Percentiles rank a stretch among this genome's conserved stretches.
These are phyloP conservation scores for Solanum hybrid DNA, from an alignment of 305 asterid genomes.

Conservation along the genomic window DNA sequence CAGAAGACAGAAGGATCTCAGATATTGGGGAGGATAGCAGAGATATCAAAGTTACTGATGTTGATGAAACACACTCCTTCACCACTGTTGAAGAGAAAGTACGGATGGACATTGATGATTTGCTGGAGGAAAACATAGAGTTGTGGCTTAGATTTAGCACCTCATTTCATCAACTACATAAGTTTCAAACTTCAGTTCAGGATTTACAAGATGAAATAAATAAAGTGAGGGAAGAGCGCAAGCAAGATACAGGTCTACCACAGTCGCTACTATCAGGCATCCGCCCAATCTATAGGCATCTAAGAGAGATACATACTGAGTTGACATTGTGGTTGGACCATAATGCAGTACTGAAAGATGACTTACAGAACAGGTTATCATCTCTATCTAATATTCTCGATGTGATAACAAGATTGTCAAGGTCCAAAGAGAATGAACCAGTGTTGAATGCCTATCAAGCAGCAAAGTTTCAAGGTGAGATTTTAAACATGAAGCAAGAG, in stretches of 20 bases:
- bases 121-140: slow-evolving; percentile 38
- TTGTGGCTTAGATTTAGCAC: slow-evolving; percentile 44
- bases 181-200: slow-evolving; percentile 22
- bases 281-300: slow-evolving; percentile 39
- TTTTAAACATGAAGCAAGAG: slow-evolving; percentile 39
- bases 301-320: slow-evolving; percentile 39
- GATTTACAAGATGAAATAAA: slow-evolving; percentile 30
- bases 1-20: slow-evolving; percentile 10
- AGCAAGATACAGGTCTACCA: slow-evolving; percentile 2
- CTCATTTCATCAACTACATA: slow-evolving; percentile 28
- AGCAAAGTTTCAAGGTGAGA: slow-evolving; percentile 43
- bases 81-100: slow-evolving; percentile 31
- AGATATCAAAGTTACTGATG: slow-evolving; percentile 10
- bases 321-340: slow-evolving; percentile 35
- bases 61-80: slow-evolving; percentile 13
- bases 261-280: slow-evolving; percentile 21
- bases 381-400: slow-evolving; percentile 28
- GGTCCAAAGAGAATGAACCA: slow-evolving; percentile 3
- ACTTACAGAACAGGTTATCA: slow-evolving; percentile 29
- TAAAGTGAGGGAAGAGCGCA: slow-evolving; percentile 13
- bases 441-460: slow-evolving; percentile 35
- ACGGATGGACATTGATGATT: slow-evolving; percentile 34
- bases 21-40: slow-evolving; percentile 9
- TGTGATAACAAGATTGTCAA: slow-evolving; percentile 23
- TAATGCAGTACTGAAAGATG: slow-evolving; percentile 28